Conservation (phyloP, 129 eudicot species). For the Daucus carota region DNA sequence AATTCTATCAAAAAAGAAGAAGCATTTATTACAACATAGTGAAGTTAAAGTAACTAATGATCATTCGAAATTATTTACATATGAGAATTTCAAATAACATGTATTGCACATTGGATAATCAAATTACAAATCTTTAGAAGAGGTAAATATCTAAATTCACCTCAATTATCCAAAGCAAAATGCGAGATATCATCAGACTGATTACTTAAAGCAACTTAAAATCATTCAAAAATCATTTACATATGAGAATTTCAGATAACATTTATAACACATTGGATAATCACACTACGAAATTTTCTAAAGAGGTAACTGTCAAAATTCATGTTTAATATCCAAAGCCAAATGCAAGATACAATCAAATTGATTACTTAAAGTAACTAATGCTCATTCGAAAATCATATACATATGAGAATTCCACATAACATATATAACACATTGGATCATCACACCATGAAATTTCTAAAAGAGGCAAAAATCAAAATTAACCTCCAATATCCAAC, state of each 20-base stretch:
- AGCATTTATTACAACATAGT: too few species aligned
- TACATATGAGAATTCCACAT: not conserved
- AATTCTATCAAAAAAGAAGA: not conserved
- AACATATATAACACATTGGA: not conserved
- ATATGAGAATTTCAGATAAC: not conserved
- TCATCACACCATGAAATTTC: not conserved
- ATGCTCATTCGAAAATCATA: not conserved
- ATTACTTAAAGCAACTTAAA: too few species aligned
- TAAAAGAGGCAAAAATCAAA: not conserved
- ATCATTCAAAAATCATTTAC: not conserved
- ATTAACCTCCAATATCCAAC: conserved; percentile 86
- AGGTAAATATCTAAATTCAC: too few species aligned
- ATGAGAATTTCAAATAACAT: too few species aligned
- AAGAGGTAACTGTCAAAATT: not conserved
- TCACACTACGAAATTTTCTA: not conserved
- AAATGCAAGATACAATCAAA: conserved; percentile 92
- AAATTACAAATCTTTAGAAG: too few species aligned
- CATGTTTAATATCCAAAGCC: conserved; percentile 95
- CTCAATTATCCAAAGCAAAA: too few species aligned
- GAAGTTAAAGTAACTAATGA: too few species aligned
- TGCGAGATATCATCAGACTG: too few species aligned
- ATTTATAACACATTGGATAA: not conserved
- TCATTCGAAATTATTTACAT: too few species aligned
- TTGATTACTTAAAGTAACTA: conserved; percentile 40
- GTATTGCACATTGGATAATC: too few species aligned